A percentile compares a stretch with the other conserved stretches of the same genome.
These are phyloP conservation scores for Craterostigma plantagineum DNA, from an alignment of 257 asterid genomes.

Conservation along the genomic window DNA sequence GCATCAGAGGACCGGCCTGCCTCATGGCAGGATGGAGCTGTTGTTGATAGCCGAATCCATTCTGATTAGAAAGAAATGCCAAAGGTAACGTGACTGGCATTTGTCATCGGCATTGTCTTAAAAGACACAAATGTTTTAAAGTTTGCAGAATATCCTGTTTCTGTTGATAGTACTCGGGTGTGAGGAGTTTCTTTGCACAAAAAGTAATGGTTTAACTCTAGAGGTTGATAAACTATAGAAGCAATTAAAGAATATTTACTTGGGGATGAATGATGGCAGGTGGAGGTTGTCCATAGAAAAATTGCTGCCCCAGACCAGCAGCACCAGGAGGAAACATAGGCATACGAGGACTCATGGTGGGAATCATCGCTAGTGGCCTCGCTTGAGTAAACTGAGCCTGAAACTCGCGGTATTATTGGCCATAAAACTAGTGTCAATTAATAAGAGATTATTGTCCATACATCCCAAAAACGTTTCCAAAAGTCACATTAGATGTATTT, in stretches of 20 bases:
- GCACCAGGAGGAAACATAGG: conserved; percentile 33
- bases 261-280: conserved; percentile 16
- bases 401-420: neutral
- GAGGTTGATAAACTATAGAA: neutral
- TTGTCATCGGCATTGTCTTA: neutral
- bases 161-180: neutral
- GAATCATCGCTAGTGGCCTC: conserved; percentile 33
- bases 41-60: conserved; percentile 98
- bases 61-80: conserved; percentile 20
- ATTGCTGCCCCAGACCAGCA: conserved; percentile 36
- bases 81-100: neutral
- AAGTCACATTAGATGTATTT: no score
- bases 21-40: conserved; percentile 95
- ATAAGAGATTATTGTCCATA: no score
- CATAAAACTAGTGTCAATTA: neutral
- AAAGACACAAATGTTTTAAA: neutral
- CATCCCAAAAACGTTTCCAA: no score
- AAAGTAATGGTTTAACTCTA: neutral
- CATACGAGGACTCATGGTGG: conserved; percentile 35
- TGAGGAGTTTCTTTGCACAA: neutral
- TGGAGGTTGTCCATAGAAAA: conserved; percentile 42
- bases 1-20: conserved; percentile 69
- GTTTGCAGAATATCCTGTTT: no score
- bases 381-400: conserved; percentile 43
- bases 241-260: neutral